Evolutionary conservation across 768 basidiomycete genomes (phyloP).

Genomic region (Podaxis carcinomalis): DNA sequence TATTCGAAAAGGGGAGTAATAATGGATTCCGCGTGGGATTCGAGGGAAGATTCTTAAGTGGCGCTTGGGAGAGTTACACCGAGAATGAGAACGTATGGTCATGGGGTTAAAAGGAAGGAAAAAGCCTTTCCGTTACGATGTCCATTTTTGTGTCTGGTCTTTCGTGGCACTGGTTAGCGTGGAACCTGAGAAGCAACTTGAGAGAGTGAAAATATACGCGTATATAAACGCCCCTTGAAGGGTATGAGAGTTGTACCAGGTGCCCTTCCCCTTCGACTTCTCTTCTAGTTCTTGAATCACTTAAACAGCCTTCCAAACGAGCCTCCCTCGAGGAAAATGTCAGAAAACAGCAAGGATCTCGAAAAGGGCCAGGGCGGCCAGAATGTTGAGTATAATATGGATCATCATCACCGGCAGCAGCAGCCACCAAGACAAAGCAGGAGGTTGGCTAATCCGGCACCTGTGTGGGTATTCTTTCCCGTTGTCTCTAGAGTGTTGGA

Average conservation of each 20-base stretch:
- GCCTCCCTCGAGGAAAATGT: not conserved
- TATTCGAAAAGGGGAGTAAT: not conserved
- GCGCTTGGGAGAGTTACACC: not conserved
- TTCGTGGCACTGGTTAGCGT: not conserved
- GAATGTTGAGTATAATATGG: slow-evolving; percentile 16
- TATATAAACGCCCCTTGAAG: not conserved
- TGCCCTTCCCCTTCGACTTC: not conserved
- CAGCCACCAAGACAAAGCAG: slow-evolving; percentile 20
- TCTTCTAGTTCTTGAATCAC: not conserved
- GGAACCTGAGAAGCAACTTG: not conserved
- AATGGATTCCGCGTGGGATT: not conserved
- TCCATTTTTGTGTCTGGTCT: not conserved
- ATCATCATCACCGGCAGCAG: slow-evolving; percentile 4
- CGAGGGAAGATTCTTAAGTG: not conserved
- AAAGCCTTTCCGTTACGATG: not conserved
- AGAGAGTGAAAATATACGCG: not conserved
- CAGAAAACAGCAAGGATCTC: slow-evolving; percentile 31
- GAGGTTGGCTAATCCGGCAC: slow-evolving; percentile 56
- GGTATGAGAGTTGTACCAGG: not conserved
- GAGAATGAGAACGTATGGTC: not conserved
- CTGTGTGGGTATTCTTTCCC: slow-evolving; percentile 41
- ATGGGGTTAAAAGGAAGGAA: not conserved
- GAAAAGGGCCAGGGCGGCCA: slow-evolving; percentile 22
- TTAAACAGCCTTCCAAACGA: not conserved
- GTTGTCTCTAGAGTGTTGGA: not conserved